Evolutionary conservation across 495 filamentous ascomycete genomes (phyloP), one percentile per base, ranked within the genome.

Genomic region (Aspergillus wentii): DNA sequence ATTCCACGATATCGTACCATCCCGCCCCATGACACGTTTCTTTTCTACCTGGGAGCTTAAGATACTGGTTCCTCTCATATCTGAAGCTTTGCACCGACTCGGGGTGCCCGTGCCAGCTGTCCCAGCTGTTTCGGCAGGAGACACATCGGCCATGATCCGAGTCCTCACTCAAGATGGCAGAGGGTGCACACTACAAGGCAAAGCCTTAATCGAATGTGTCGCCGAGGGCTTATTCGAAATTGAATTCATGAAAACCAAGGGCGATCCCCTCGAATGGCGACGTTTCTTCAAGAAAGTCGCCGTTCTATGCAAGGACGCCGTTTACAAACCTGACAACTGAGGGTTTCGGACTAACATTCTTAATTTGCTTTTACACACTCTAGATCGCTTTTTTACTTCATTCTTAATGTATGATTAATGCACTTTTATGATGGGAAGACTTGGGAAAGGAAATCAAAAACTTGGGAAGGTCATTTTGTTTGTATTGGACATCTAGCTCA

Each of bases 241-340:
- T 8, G 72, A 87, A 40, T 97, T 99, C 59, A 75, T 94, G 45
- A 99, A 99, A 62, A 75, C 82, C 26, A 94, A 94, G 64, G 92
- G 94, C 9, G 92, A 99, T 70, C 94, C 94, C 8, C 61, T 99
- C 20, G 92, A 96, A 72, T 99, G 92, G 92, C 74, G 92, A 39
- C 74, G 92, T 34, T 91, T 99, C 56, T 99, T 99, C 72, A 99
- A 96, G 65, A 86, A 83, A 59, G 79, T 95, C 9, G 83, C 82
- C 13, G 68, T 90, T 40, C 64, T 90, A 19, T 92, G 89, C 66
- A 83, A 82, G 58, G 88, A 95, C 49, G 88, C 77, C 4, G 76
- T 96, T 7, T 74, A 64, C 44, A 74, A 60, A 37, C 71, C 71
- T 8, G 67, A 76, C n/a, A n/a, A n/a, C n/a, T n/a, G n/a, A n/a